phyloP scores from a whole-genome alignment of 192 early-diverging fungal genomes.

The Dissophora globulifera region DNA sequence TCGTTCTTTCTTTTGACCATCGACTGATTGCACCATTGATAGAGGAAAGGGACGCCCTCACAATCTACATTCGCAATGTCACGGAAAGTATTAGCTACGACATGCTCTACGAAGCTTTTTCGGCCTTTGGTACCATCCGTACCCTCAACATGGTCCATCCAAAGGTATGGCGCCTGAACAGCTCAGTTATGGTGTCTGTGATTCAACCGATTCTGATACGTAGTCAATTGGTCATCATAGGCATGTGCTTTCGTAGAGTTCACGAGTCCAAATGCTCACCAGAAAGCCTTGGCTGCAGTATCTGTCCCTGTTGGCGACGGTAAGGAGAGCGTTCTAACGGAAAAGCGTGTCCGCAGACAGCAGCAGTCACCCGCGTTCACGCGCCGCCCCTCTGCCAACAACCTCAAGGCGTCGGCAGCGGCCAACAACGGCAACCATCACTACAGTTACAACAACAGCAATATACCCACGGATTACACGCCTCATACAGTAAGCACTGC shows the following conservation, averaged over 20 bases:
- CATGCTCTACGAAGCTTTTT: constrained; percentile 52
- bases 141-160: constrained; percentile 31
- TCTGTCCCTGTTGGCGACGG: constrained; percentile 39
- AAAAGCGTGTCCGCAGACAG: constrained; percentile 39
- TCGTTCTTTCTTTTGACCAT: neutral
- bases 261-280: constrained; percentile 34
- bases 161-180: constrained; percentile 14
- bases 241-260: constrained; percentile 57
- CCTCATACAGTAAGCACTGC: constrained; percentile 19
- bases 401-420: constrained; percentile 23
- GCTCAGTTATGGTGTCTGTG: too few species aligned
- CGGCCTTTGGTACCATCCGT: constrained; percentile 50
- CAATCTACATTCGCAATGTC: constrained; percentile 55
- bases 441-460: too few species aligned
- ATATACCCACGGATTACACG: constrained; percentile 1
- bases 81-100: constrained; percentile 40
- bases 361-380: constrained; percentile 4
- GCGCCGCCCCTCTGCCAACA: constrained; percentile 28
- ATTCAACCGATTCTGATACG: too few species aligned
- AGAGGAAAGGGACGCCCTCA: constrained; percentile 43
- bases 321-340: constrained; percentile 36
- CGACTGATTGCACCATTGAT: too few species aligned
- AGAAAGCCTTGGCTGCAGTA: constrained; percentile 48
- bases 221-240: too few species aligned
- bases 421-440: too few species aligned